Conservation (phyloP, 2,329 filamentous ascomycete genomes). For the Fragosphaeria purpurea region DNA sequence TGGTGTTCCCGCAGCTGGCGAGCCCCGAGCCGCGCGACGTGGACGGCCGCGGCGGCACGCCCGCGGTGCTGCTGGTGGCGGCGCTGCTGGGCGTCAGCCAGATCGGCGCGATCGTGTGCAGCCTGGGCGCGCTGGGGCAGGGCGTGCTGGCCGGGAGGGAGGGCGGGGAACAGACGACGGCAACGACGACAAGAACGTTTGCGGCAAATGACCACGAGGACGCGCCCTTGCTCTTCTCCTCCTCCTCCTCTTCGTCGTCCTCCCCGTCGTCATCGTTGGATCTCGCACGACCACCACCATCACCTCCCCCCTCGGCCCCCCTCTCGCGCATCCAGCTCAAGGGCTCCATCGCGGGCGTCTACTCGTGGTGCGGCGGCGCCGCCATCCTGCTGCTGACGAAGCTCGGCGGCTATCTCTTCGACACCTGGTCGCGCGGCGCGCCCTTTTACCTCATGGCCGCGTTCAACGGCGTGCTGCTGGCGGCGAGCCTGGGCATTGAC, state of each 20-base stretch:
- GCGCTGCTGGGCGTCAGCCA: conserved; percentile 81
- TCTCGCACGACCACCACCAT: no score
- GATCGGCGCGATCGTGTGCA: conserved; percentile 94
- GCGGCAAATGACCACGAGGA: conserved; percentile 1
- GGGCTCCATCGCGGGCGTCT: conserved; percentile 88
- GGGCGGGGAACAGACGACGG: conserved; percentile 4
- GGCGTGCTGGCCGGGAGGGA: conserved; percentile 49
- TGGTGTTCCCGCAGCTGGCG: conserved; percentile 60
- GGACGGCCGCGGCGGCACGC: conserved; percentile 55
- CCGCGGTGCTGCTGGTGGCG: conserved; percentile 64
- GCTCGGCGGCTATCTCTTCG: conserved; percentile 77
- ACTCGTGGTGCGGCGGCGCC: conserved; percentile 80
- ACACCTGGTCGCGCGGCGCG: conserved; percentile 59
- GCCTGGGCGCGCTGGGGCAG: conserved; percentile 73
- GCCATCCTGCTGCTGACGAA: conserved; percentile 91
- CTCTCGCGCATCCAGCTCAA: conserved; percentile 57
- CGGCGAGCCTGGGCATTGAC: conserved; percentile 44
- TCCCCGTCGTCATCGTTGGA: neutral
- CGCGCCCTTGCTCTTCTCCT: neutral
- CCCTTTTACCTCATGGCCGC: conserved; percentile 92
- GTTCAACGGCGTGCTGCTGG: conserved; percentile 69
- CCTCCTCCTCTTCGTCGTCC: neutral
- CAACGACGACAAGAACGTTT: conserved; percentile 13
- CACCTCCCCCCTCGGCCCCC: conserved; percentile 9
- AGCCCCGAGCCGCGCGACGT: conserved; percentile 64